Percentiles rank a stretch among this genome's conserved stretches.
Evolutionary conservation across 2,329 filamentous ascomycete species (phyloP).

Genomic region (Lachnellula hyalina): DNA sequence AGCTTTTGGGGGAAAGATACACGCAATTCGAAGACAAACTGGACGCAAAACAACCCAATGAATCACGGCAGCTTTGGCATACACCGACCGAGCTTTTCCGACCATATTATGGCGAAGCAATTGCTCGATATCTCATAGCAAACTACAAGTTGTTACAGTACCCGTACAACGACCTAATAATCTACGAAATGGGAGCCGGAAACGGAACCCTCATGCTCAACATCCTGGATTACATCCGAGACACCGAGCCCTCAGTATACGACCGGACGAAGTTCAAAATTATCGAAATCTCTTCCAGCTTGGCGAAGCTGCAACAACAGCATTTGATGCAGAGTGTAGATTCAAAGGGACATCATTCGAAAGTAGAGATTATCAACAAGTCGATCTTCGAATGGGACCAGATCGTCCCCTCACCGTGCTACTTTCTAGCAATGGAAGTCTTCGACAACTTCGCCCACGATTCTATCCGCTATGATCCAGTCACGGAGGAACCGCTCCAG

Average conservation of each 20-base stretch:
- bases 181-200: constrained; percentile 98
- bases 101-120: constrained; percentile 93
- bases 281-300: constrained; percentile 84
- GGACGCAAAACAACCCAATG: constrained; percentile 61
- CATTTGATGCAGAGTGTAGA: constrained; percentile 63
- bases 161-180: constrained; percentile 92
- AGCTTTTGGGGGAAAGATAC: constrained; percentile 71
- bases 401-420: constrained; percentile 87
- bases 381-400: constrained; percentile 92
- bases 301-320: constrained; percentile 71
- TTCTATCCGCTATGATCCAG: constrained; percentile 80
- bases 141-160: constrained; percentile 95
- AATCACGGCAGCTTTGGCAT: constrained; percentile 91
- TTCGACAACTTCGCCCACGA: constrained; percentile 99
- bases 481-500: constrained; percentile 78
- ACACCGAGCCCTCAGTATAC: constrained; percentile 85
- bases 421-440: constrained; percentile 96
- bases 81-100: constrained; percentile 96
- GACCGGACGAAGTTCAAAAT: constrained; percentile 89
- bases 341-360: constrained; percentile 69
- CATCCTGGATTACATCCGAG: constrained; percentile 92
- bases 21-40: constrained; percentile 84
- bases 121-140: constrained; percentile 90
- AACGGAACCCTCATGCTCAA: constrained; percentile 98
- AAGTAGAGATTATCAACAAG: constrained; percentile 90